Base-by-base conservation (phyloP, 2,329 filamentous ascomycete genomes). In the Juglanconis juglandina region DNA sequence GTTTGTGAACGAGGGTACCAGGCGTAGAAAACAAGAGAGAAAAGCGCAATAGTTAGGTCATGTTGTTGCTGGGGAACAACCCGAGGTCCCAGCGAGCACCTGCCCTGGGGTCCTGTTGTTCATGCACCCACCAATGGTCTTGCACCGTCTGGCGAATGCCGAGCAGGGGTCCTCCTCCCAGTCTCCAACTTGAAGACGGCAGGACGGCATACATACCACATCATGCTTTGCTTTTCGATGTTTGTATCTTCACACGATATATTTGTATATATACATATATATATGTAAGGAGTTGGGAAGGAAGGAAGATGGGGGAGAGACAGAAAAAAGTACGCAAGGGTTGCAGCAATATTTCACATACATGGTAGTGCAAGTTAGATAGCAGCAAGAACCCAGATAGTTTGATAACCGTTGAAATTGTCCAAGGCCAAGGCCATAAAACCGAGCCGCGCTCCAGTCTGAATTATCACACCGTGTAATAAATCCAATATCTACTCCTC, bases 91-190 rank as follows among this genome's bases (percentile, higher is more conserved):
- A 39, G 24, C 24, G 24, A 24, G 24, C 24, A 24, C 24, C 24
- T 24, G 24, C 24, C 37, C 11, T 3, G 37, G 7, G 14, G 8
- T 8, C 9, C 17, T 47, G 44, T 47, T 47, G 44, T 30, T 47
- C 44, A 47, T 47, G 44, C 44, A n/a, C 17, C 13, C 9, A n/a
- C 50, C 50, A 52, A 52, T 52, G 14, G 50, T 30, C 50, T 39
- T 52, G 50, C 50, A 52, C 50, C 50, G 34, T 49, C 30, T 49
- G 47, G 47, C 32, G 48, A 50, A 50, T 50, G 33, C 48, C 48
- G 48, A 34, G 32, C 48, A 50, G 48, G 48, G 47, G 47, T 49
- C 10, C 44, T 13, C 8, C 37, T 13, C 37, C 37, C 8, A 39
- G 7, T 39, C 11, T 7, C 11, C 11, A 39, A 8, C 11, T 39